These are phyloP conservation scores for Litchi chinensis DNA, from an alignment of 345 rosid species.

Conservation along the genomic window DNA sequence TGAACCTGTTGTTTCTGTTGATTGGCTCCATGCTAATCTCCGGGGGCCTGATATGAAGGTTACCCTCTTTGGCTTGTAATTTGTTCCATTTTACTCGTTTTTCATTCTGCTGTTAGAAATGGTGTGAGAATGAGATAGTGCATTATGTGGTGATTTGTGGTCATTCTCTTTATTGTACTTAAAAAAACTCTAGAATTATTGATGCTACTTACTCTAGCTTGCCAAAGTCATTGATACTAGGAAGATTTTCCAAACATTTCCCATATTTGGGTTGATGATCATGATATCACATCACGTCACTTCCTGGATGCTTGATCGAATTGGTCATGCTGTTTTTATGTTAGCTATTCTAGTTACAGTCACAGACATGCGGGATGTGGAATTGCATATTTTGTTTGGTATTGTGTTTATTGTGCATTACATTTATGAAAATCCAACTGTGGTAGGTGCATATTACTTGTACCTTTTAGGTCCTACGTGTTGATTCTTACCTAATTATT, in stretches of 20 bases:
- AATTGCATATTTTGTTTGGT: neutral
- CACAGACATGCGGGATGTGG: too few relatives aligned
- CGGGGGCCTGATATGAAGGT: conserved; percentile 86
- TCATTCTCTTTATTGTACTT: neutral
- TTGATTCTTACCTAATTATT: neutral
- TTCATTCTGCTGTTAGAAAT: neutral
- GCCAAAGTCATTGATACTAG: neutral
- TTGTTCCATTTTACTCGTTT: neutral
- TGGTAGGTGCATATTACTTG: neutral
- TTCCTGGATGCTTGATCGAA: neutral
- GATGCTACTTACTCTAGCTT: neutral
- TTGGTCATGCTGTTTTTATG: neutral
- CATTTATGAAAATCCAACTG: too few relatives aligned
- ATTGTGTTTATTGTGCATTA: too few relatives aligned
- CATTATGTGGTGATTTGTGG: neutral
- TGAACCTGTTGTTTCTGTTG: conserved; percentile 90
- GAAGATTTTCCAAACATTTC: neutral
- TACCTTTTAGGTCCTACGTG: neutral
- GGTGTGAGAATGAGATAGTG: neutral
- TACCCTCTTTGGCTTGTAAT: conserved; percentile 13
- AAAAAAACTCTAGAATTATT: neutral
- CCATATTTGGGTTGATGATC: neutral
- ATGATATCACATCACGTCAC: neutral
- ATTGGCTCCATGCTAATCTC: conserved; percentile 90
- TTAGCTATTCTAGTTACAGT: neutral